Percentiles rank a stretch among this genome's conserved stretches.
Evolutionary conservation across 148 eudicot species (phyloP).

Genomic region (Camellia lanceoleosa): DNA sequence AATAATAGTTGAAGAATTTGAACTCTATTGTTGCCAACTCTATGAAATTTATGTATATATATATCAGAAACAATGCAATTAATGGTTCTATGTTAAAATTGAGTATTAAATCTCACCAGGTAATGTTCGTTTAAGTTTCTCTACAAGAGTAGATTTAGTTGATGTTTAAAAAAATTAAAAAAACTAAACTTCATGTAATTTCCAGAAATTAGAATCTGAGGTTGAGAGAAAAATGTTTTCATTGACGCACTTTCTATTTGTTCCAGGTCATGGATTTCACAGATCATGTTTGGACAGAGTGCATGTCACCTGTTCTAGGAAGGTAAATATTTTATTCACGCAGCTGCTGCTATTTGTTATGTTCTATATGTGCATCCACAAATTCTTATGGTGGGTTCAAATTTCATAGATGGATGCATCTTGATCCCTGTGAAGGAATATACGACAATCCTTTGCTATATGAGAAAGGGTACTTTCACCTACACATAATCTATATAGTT

Average conservation of each 20-base stretch:
- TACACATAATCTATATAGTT: not conserved
- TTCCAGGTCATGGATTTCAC: slow-evolving; percentile 79
- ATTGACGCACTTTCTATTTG: not conserved
- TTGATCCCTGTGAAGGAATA: slow-evolving; percentile 96
- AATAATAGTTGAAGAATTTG: not conserved
- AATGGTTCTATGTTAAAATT: no score
- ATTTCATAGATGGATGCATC: slow-evolving; percentile 91
- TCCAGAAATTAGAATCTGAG: no score
- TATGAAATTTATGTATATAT: no score
- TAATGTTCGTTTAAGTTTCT: not conserved
- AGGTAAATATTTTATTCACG: slow-evolving; percentile 45
- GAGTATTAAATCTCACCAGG: not conserved
- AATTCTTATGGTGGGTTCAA: not conserved
- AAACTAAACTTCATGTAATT: no score
- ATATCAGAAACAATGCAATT: no score
- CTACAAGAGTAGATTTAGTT: not conserved
- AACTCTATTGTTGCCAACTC: not conserved
- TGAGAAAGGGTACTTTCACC: slow-evolving; percentile 74
- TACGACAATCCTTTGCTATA: slow-evolving; percentile 90
- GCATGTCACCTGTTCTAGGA: slow-evolving; percentile 69
- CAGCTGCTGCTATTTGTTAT: slow-evolving; percentile 8
- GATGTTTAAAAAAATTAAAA: not conserved
- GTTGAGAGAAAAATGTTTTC: not conserved
- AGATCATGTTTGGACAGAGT: slow-evolving; percentile 98
- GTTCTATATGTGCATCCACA: not conserved